A percentile compares a stretch with the other conserved stretches of the same genome.
Conservation (phyloP, 2,329 filamentous ascomycete genomes). For the Huntiella savannae region DNA sequence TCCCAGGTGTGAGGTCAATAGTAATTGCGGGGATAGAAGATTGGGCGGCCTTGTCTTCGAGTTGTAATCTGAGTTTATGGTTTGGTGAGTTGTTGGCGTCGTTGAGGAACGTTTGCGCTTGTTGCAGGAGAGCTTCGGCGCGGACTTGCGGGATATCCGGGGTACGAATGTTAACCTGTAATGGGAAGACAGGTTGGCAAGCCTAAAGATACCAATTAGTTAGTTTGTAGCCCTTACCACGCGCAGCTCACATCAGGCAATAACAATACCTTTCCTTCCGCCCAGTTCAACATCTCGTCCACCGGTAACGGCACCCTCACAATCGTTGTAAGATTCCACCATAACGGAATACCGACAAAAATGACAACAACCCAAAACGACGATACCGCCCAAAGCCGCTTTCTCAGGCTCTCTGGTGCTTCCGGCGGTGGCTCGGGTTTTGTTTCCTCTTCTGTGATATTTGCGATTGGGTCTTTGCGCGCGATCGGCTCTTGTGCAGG, state of each 20-base stretch:
- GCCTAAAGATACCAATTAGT: conserved; percentile 30
- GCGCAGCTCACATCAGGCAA: background rate
- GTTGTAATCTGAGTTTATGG: conserved; percentile 39
- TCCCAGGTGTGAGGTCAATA: conserved; percentile 49
- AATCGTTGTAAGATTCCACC: conserved; percentile 89
- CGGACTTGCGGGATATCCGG: conserved; percentile 46
- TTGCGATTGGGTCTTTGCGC: background rate
- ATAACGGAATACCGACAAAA: conserved; percentile 72
- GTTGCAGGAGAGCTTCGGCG: conserved; percentile 51
- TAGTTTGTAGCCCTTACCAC: background rate
- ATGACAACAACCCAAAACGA: conserved; percentile 85
- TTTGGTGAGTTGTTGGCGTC: conserved; percentile 71
- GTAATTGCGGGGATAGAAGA: conserved; percentile 38
- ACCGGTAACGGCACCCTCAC: conserved; percentile 72
- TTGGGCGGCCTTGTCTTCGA: conserved; percentile 15
- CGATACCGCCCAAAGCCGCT: conserved; percentile 55
- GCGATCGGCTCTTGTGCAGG: background rate
- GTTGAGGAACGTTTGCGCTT: conserved; percentile 75
- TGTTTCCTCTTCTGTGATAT: conserved; percentile 17
- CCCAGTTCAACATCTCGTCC: conserved; percentile 76
- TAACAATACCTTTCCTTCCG: conserved; percentile 51
- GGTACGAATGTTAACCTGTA: conserved; percentile 62
- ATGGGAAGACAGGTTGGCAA: conserved; percentile 72
- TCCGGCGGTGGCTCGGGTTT: conserved; percentile 45
- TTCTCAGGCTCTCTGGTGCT: conserved; percentile 45